These are phyloP conservation scores for Xylaria sp. DNA, from an alignment of 2,329 filamentous ascomycete species.

Conservation along the genomic window DNA sequence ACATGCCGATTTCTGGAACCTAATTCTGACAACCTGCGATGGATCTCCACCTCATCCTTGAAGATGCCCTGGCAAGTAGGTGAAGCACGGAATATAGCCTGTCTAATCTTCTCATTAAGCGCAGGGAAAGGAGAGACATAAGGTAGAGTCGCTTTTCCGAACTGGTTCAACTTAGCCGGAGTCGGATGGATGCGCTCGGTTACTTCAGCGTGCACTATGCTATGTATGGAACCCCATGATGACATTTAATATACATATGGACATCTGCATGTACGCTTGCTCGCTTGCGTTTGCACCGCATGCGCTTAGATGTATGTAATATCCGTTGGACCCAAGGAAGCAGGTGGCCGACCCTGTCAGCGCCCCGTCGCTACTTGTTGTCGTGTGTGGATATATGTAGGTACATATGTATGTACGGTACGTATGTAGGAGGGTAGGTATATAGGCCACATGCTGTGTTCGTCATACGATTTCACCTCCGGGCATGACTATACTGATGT, in stretches of 20 bases:
- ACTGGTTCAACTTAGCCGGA: constrained; percentile 5
- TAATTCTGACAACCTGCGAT: constrained; percentile 14
- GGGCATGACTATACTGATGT: constrained; percentile 2
- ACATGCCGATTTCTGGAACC: constrained; percentile 23
- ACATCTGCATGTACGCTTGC: constrained; percentile 3
- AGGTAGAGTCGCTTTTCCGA: neutral
- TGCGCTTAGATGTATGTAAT: constrained; percentile 6
- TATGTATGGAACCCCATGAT: neutral
- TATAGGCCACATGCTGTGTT: constrained; percentile 7
- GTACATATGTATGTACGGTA: constrained; percentile 14
- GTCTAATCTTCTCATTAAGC: neutral
- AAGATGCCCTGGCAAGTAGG: neutral
- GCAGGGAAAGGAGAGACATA: neutral
- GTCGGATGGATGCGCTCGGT: neutral
- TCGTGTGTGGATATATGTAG: constrained; percentile 18
- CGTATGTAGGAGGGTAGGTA: neutral
- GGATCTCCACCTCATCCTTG: constrained; percentile 13
- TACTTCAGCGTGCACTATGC: neutral
- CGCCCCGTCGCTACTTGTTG: neutral
- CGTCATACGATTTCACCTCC: constrained; percentile 24
- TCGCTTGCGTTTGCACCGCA: neutral
- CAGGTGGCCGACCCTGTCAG: neutral
- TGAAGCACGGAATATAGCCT: constrained; percentile 23
- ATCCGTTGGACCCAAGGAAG: neutral
- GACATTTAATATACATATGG: constrained; percentile 8